Base-by-base conservation (phyloP, 805 yeast species). In the Yarrowia yakushimensis region DNA sequence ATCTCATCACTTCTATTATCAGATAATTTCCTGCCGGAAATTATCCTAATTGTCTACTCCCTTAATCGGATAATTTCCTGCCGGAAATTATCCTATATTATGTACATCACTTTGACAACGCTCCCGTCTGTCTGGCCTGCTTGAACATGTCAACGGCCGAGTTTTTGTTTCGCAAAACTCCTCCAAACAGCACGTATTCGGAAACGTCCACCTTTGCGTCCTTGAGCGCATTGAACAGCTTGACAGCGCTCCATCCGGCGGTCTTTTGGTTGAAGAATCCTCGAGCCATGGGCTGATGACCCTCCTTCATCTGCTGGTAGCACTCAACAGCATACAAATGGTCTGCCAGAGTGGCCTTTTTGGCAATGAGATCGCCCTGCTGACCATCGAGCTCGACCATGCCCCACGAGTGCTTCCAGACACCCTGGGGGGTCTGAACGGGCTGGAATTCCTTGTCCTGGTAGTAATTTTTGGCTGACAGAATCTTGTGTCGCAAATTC, bases 401-500 rank as follows among this genome's bases (percentile, higher is more conserved):
- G n/a, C 61, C 61, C 46, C 46, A 55, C 20, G 61, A 55, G 48
- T 55, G 61, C 39, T 27, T 55, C 61, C 61, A 55, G 10, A 5
- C n/a, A 18, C 59, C 43, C 9, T n/a, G 8, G 27, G 43, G 36
- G 60, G 22, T 39, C 37, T 54, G 37, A 5, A 55, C 18, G n/a
- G 61, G 61, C 61, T 39, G 36, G 48, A 39, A 55, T 27, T 15
- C 28, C 48, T 39, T 39, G 61, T 55, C 48, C 13, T 17, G 9
- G 46, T 55, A 55, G 48, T 30, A 55, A 23, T 55, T 39, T 12
- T n/a, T 7, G 17, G 62, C 62, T 4, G 34, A 75, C 70, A 93
- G 73, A 15, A 94, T 85, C 63, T 84, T 82, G 73, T 87, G 92
- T 70, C 93, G 86, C 67, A 94, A 79, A 69, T 82, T 83, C 98